Conservation (phyloP, 352 stramenopile species). For the Thalassiosira mediterranea region DNA sequence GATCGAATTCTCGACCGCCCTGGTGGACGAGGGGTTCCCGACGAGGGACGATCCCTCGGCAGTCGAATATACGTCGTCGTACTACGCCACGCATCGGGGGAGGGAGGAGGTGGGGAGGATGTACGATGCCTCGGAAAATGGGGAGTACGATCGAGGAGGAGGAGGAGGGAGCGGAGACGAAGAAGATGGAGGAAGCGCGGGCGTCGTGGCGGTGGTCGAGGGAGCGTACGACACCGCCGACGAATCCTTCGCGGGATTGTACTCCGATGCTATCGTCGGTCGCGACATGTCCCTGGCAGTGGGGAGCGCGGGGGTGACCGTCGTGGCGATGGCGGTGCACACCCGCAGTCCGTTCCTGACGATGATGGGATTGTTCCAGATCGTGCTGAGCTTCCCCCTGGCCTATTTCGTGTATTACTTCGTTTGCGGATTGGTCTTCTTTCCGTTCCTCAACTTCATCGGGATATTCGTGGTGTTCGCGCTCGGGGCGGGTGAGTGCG, state of each 20-base stretch:
- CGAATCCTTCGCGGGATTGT: conserved; percentile 33
- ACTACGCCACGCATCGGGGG: conserved; percentile 24
- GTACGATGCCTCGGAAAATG: conserved; percentile 18
- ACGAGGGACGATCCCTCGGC: conserved; percentile 1
- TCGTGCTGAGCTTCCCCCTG: conserved; percentile 46
- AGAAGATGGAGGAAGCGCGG: too few species aligned
- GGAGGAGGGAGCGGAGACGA: background rate
- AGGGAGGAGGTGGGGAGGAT: conserved; percentile 21
- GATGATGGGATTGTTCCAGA: conserved; percentile 44
- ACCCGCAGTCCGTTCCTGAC: conserved; percentile 52
- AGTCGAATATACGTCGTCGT: conserved; percentile 30
- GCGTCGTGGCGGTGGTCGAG: conserved; percentile 5
- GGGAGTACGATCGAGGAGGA: conserved; percentile 8
- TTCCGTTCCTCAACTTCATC: conserved; percentile 64
- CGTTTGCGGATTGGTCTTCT: conserved; percentile 40
- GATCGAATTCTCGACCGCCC: conserved; percentile 23
- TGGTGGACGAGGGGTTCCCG: conserved; percentile 46
- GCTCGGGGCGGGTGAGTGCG: conserved; percentile 50
- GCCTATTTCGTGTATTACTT: conserved; percentile 52
- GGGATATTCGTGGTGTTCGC: conserved; percentile 57
- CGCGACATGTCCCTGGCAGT: conserved; percentile 46
- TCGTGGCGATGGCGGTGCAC: conserved; percentile 47
- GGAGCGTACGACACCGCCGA: conserved; percentile 48
- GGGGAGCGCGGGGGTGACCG: conserved; percentile 33
- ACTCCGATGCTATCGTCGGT: conserved; percentile 19